Conservation (phyloP, 2,329 filamentous ascomycete genomes). For the Ophiocordyceps sinensis region DNA sequence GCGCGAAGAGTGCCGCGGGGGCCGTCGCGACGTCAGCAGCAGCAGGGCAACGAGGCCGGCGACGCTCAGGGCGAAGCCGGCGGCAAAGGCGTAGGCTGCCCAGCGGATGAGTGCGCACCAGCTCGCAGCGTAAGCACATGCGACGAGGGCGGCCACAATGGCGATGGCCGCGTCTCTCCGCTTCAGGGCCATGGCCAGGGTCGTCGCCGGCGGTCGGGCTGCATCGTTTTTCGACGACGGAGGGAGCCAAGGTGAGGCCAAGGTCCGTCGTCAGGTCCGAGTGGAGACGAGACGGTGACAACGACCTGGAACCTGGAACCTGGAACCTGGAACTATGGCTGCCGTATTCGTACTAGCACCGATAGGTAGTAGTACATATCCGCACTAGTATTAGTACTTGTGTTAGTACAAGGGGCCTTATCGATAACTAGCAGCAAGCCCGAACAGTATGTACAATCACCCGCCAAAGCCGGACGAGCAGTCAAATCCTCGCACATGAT, state of each 20-base stretch:
- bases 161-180: slow-evolving; percentile 58
- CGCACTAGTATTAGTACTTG: too few relatives aligned
- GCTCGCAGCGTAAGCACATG: slow-evolving; percentile 75
- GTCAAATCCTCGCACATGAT: too few relatives aligned
- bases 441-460: too few relatives aligned
- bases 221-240: slow-evolving; percentile 12
- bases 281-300: too few relatives aligned
- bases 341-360: too few relatives aligned
- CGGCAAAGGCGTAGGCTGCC: slow-evolving; percentile 68
- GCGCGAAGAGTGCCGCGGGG: slow-evolving; percentile 19
- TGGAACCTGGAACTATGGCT: too few relatives aligned
- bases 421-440: too few relatives aligned
- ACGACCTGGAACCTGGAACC: too few relatives aligned
- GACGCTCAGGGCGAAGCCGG: slow-evolving; percentile 46
- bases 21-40: slow-evolving; percentile 36
- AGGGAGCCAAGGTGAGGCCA: background rate
- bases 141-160: slow-evolving; percentile 58
- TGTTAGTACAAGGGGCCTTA: too few relatives aligned
- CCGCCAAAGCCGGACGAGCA: too few relatives aligned
- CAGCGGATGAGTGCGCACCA: slow-evolving; percentile 75
- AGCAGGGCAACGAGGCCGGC: slow-evolving; percentile 42
- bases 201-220: slow-evolving; percentile 12
- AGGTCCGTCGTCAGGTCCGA: background rate
- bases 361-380: too few relatives aligned
- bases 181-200: slow-evolving; percentile 50